A percentile compares a stretch with the other conserved stretches of the same genome.
phyloP scores from a whole-genome alignment of 2,329 filamentous ascomycete species.

The Elsinoe arachidis region DNA sequence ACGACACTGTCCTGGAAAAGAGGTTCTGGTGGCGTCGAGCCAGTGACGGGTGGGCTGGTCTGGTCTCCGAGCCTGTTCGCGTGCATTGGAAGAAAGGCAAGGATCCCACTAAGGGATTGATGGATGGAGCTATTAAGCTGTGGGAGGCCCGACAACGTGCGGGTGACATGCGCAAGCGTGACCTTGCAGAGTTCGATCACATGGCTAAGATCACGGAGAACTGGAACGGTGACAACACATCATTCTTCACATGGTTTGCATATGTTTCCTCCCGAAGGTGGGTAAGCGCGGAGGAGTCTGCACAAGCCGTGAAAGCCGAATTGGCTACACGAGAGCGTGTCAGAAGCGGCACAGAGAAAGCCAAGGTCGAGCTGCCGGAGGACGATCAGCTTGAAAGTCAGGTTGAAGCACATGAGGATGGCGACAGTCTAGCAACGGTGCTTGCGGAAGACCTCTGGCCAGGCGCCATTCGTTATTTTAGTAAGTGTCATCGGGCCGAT shows the following conservation, averaged over 20 bases:
- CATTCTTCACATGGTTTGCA: slow-evolving; percentile 87
- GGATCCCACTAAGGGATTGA: slow-evolving; percentile 74
- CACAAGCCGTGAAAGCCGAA: slow-evolving; percentile 52
- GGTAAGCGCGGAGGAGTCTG: slow-evolving; percentile 64
- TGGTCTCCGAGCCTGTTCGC: slow-evolving; percentile 80
- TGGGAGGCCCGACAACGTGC: slow-evolving; percentile 54
- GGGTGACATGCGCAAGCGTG: slow-evolving; percentile 32
- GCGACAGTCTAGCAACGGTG: slow-evolving; percentile 54
- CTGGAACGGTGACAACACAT: slow-evolving; percentile 41
- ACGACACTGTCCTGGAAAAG: slow-evolving; percentile 73
- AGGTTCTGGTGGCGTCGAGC: slow-evolving; percentile 76
- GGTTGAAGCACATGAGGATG: slow-evolving; percentile 8
- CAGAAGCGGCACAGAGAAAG: slow-evolving; percentile 31
- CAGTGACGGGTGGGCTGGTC: slow-evolving; percentile 59
- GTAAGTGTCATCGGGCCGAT: slow-evolving; percentile 46
- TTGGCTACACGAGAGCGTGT: slow-evolving; percentile 46
- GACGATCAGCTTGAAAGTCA: slow-evolving; percentile 7
- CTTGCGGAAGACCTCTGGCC: slow-evolving; percentile 86
- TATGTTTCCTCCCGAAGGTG: slow-evolving; percentile 57
- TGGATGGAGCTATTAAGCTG: slow-evolving; percentile 62
- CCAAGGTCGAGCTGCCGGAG: slow-evolving; percentile 33
- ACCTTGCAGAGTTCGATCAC: slow-evolving; percentile 47
- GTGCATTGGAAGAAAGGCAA: slow-evolving; percentile 72
- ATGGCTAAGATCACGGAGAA: slow-evolving; percentile 46
- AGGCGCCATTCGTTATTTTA: slow-evolving; percentile 81